These are phyloP conservation scores for Colletotrichum sidae DNA, from an alignment of 2,329 filamentous ascomycete genomes.

Conservation along the genomic window DNA sequence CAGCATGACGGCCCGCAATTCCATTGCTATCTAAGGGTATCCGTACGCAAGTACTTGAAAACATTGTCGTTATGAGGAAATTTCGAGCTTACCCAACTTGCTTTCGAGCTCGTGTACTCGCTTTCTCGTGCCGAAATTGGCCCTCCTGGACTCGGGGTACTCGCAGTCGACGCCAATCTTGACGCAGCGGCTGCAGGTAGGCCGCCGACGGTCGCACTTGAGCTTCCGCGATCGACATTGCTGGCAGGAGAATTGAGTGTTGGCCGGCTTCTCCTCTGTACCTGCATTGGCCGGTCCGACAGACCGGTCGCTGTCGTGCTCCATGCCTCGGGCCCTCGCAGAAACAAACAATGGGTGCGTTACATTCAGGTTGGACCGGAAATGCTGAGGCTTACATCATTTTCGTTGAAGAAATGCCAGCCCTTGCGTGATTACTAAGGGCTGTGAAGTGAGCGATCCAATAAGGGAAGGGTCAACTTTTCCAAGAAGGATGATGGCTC, in stretches of 20 bases:
- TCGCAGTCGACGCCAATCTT: slow-evolving; percentile 39
- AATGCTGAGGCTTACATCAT: too few species aligned
- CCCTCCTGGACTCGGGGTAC: slow-evolving; percentile 43
- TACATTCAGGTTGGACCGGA: too few species aligned
- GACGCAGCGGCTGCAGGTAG: slow-evolving; percentile 42
- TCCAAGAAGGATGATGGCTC: neutral
- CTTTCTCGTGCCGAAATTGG: slow-evolving; percentile 37
- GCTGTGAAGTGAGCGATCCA: too few species aligned
- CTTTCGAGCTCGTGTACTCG: slow-evolving; percentile 44
- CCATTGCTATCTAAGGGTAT: too few species aligned
- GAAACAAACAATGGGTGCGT: neutral
- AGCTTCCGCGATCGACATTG: slow-evolving; percentile 45
- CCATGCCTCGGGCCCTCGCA: slow-evolving; percentile 8
- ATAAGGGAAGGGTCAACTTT: too few species aligned
- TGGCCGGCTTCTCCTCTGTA: neutral
- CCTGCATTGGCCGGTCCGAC: neutral
- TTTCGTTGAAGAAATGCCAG: too few species aligned
- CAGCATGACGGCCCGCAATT: too few species aligned
- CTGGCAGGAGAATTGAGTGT: slow-evolving; percentile 40
- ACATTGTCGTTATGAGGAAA: too few species aligned
- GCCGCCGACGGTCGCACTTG: slow-evolving; percentile 44
- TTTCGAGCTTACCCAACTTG: slow-evolving; percentile 5
- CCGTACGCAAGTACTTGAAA: too few species aligned
- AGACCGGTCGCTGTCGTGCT: neutral
- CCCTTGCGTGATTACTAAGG: too few species aligned